phyloP scores from a whole-genome alignment of 2,329 filamentous ascomycete species.

The Claviceps capensis region DNA sequence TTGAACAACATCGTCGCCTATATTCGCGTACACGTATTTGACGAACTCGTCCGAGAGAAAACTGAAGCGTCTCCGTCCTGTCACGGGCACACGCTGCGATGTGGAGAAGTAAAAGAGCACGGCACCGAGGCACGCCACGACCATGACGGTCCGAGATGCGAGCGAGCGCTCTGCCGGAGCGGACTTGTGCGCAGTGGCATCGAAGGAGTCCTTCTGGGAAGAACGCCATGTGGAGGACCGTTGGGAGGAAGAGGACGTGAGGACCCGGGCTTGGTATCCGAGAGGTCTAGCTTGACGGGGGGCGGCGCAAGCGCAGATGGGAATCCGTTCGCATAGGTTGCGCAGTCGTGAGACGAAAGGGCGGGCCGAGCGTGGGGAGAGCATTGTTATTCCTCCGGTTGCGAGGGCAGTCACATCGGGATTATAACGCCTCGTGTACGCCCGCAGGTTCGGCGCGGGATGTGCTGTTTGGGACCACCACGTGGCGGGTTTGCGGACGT shows the following conservation, averaged over 20 bases:
- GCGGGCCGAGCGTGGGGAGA: background rate
- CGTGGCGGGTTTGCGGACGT: too few species aligned
- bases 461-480: background rate
- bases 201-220: conserved; percentile 10
- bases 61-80: conserved; percentile 61
- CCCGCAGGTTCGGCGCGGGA: too few species aligned
- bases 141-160: conserved; percentile 23
- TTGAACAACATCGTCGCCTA: conserved; percentile 30
- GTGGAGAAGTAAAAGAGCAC: conserved; percentile 52
- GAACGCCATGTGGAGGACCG: conserved; percentile 8
- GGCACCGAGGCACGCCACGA: conserved; percentile 29
- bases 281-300: background rate
- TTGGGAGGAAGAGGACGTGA: conserved; percentile 6
- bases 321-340: background rate
- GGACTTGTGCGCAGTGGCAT: conserved; percentile 14
- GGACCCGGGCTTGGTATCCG: background rate
- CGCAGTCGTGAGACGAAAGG: background rate
- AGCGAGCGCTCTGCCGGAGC: conserved; percentile 15
- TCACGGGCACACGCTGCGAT: conserved; percentile 59
- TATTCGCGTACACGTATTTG: conserved; percentile 22
- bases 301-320: background rate
- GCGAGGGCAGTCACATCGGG: background rate
- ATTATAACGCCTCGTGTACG: too few species aligned
- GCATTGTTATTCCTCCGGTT: background rate
- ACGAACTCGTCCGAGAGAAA: conserved; percentile 43